phyloP scores from a whole-genome alignment of 1,284 basidiomycete genomes.

The Pisolithus thermaeus region DNA sequence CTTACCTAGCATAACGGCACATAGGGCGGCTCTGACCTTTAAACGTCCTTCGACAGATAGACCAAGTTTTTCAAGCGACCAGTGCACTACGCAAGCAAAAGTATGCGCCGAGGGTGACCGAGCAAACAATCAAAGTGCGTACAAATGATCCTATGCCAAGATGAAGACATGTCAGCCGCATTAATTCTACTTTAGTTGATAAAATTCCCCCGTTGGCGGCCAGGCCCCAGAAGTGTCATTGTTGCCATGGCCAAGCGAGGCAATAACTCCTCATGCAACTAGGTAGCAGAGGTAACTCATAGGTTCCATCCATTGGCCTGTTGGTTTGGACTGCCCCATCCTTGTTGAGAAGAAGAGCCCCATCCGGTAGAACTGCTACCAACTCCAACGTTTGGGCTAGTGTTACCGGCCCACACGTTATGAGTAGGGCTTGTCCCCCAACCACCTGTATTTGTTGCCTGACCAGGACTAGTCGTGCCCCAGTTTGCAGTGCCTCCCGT shows the following conservation, averaged over 20 bases:
- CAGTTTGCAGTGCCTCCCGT: constrained; percentile 1
- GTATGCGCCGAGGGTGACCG: no score
- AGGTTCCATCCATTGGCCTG: constrained; percentile 56
- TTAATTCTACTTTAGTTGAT: no score
- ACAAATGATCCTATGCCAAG: no score
- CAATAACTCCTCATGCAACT: neutral
- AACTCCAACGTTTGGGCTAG: constrained; percentile 28
- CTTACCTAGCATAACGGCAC: no score
- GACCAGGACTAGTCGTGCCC: constrained; percentile 23
- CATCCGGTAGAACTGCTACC: constrained; percentile 22
- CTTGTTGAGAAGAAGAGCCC: constrained; percentile 25
- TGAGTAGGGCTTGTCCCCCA: constrained; percentile 37
- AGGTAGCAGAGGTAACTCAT: constrained; percentile 14
- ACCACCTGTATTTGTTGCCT: constrained; percentile 23
- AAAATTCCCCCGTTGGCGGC: no score
- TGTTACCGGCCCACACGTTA: constrained; percentile 23
- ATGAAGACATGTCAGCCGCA: no score
- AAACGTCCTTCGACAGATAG: no score
- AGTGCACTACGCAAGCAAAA: no score
- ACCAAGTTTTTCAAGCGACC: no score
- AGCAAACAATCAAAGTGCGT: no score
- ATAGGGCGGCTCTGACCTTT: no score
- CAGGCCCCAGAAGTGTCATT: no score
- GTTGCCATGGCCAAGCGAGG: neutral
- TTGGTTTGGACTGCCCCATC: constrained; percentile 38